Evolutionary conservation across 768 basidiomycete species (phyloP).

Genomic region (Hydnomerulius pinastri): DNA sequence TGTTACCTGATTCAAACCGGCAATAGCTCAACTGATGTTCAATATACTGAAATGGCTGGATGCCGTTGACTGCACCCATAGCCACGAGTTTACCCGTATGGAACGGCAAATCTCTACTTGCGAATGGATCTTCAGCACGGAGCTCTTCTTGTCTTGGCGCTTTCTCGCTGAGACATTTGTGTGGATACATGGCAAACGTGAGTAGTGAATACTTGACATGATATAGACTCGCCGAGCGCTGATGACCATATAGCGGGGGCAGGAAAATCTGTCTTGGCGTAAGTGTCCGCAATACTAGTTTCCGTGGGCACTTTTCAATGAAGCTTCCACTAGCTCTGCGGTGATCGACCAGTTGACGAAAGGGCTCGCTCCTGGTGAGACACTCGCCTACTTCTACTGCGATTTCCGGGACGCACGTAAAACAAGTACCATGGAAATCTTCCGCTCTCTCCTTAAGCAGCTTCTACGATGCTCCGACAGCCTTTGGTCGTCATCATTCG

Average conservation of each 20-base stretch:
- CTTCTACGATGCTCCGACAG: background rate
- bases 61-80: background rate
- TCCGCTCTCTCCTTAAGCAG: slow-evolving; percentile 2
- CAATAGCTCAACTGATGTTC: background rate
- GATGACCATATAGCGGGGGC: background rate
- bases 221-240: background rate
- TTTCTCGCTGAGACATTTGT: background rate
- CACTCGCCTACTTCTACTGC: slow-evolving; percentile 1
- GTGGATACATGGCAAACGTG: slow-evolving; percentile 7
- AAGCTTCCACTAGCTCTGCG: background rate
- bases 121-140: slow-evolving; percentile 1
- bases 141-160: background rate
- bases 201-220: background rate
- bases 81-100: background rate
- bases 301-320: background rate
- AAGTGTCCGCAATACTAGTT: background rate
- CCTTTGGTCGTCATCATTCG: background rate
- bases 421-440: background rate
- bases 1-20: background rate
- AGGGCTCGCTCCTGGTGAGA: background rate
- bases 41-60: background rate
- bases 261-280: slow-evolving; percentile 4
- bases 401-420: background rate
- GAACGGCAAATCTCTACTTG: slow-evolving; percentile 1
- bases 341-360: slow-evolving; percentile 1